phyloP scores from a whole-genome alignment of 1,139 yeast species.

The Pichia sp. region DNA sequence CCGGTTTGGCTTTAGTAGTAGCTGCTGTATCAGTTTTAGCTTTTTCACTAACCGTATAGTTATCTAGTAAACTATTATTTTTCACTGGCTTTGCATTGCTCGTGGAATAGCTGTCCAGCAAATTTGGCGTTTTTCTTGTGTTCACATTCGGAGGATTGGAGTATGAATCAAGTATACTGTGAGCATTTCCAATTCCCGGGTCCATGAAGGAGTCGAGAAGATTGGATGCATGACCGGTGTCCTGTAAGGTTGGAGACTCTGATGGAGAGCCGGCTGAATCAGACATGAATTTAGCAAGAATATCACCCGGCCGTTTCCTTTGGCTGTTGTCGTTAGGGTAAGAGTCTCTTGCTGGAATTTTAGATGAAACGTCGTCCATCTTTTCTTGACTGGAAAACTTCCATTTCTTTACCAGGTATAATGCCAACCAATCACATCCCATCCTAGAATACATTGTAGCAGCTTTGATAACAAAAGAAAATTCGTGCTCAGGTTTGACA shows the following conservation, averaged over 20 bases:
- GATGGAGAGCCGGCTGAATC: not conserved
- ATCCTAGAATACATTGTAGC: constrained; percentile 69
- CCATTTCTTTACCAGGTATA: constrained; percentile 67
- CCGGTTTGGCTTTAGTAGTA: not conserved
- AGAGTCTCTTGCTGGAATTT: not conserved
- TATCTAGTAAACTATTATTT: constrained; percentile 1
- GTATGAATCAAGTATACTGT: not conserved
- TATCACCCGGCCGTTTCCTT: constrained; percentile 19
- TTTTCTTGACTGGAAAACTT: constrained; percentile 38
- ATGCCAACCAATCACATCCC: constrained; percentile 85
- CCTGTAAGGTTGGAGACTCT: not conserved
- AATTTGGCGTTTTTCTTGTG: not conserved
- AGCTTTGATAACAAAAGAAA: constrained; percentile 55
- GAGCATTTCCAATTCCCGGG: not conserved
- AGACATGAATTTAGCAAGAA: constrained; percentile 16
- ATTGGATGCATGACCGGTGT: not conserved
- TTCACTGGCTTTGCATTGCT: not conserved
- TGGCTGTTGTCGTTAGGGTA: not conserved
- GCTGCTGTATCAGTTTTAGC: not conserved
- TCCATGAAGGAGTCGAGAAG: constrained; percentile 1
- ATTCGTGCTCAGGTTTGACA: constrained; percentile 50
- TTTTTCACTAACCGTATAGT: not conserved
- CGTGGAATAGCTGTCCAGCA: constrained; percentile 4
- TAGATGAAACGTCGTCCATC: not conserved
- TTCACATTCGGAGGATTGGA: not conserved